phyloP scores from a whole-genome alignment of 2,329 filamentous ascomycete species.

The Alternaria ventricosa region DNA sequence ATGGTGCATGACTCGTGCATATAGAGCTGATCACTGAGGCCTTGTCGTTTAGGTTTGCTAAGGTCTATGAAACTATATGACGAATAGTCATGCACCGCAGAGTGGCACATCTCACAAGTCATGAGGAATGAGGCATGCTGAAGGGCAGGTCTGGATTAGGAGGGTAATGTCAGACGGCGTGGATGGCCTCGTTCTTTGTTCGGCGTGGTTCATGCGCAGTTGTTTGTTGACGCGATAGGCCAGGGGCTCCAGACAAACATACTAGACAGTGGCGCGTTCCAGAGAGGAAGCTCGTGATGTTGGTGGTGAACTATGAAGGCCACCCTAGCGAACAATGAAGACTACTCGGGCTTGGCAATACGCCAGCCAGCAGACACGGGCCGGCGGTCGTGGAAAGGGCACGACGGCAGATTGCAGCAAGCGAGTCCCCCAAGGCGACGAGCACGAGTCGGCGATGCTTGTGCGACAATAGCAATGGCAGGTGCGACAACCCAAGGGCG shows the following conservation, averaged over 20 bases:
- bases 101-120: background rate
- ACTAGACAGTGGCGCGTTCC: background rate
- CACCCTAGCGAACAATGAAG: background rate
- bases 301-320: background rate
- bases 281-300: background rate
- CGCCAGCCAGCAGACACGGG: conserved; percentile 12
- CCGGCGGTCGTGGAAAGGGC: conserved; percentile 2
- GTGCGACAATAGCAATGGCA: background rate
- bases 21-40: background rate
- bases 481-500: conserved; percentile 5
- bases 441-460: background rate
- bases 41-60: background rate
- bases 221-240: background rate
- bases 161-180: background rate
- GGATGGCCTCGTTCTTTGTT: background rate
- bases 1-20: conserved; percentile 1
- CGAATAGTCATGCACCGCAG: background rate
- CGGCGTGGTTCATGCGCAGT: background rate
- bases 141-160: background rate
- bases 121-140: background rate
- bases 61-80: background rate
- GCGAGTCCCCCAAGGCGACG: background rate
- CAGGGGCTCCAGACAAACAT: background rate
- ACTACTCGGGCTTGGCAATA: conserved; percentile 21
- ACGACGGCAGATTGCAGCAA: conserved; percentile 5